A percentile compares a stretch with the other conserved stretches of the same genome.
These are phyloP conservation scores for Orbilia javanica DNA, from an alignment of 2,329 filamentous ascomycete species.

Conservation along the genomic window DNA sequence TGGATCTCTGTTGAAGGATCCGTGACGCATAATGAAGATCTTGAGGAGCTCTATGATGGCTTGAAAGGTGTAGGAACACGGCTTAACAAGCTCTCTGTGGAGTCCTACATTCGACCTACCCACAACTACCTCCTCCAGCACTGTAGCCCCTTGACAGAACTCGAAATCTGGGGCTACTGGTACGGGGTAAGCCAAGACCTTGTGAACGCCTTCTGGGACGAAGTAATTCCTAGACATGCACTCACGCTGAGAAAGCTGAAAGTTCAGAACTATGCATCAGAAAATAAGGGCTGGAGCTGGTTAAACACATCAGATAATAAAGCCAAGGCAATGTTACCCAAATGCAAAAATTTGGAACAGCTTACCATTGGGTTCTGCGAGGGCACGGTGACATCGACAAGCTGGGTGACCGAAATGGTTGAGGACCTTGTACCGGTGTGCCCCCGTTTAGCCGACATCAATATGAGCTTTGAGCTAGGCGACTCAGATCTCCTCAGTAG, in stretches of 20 bases:
- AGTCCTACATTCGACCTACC: conserved; percentile 35
- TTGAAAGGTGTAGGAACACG: conserved; percentile 12
- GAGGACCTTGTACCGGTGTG: conserved; percentile 31
- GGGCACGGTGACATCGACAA: not conserved
- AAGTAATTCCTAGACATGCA: conserved; percentile 48
- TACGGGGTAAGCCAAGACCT: conserved; percentile 10
- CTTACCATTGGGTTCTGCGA: conserved; percentile 46
- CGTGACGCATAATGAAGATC: conserved; percentile 35
- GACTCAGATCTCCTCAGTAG: not conserved
- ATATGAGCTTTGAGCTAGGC: conserved; percentile 28
- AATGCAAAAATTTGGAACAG: conserved; percentile 36
- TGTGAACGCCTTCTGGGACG: conserved; percentile 36
- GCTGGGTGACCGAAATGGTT: conserved; percentile 37
- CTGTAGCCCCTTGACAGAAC: conserved; percentile 4
- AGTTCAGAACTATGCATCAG: conserved; percentile 21
- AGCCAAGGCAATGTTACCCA: conserved; percentile 25
- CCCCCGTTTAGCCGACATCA: conserved; percentile 19
- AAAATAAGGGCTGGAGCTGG: conserved; percentile 36
- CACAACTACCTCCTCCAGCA: conserved; percentile 32
- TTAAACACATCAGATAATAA: conserved; percentile 5
- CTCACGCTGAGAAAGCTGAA: conserved; percentile 15
- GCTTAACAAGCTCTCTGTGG: conserved; percentile 30
- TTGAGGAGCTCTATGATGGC: conserved; percentile 39
- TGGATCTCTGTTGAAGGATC: conserved; percentile 51
- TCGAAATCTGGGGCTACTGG: conserved; percentile 48